phyloP scores from a whole-genome alignment of 169 alveolate species.

The Cryptosporidium sp. region DNA sequence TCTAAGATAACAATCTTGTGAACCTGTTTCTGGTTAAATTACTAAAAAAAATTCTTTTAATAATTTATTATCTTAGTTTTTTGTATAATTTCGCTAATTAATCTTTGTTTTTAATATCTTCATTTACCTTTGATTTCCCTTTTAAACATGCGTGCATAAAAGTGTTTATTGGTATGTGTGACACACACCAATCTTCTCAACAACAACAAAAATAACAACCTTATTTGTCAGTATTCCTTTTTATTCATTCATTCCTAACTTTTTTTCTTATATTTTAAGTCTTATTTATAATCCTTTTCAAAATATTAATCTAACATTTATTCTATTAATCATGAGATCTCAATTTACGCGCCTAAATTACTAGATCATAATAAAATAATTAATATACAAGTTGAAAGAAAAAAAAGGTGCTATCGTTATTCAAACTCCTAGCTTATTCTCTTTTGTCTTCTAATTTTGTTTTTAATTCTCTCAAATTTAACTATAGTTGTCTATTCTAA shows the following conservation, averaged over 20 bases:
- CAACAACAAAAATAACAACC: not conserved
- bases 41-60: too few relatives aligned
- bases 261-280: not conserved
- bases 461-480: not conserved
- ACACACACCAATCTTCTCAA: conserved; percentile 5
- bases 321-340: conserved; percentile 11
- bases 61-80: not conserved
- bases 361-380: conserved; percentile 3
- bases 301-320: not conserved
- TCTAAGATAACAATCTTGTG: not conserved
- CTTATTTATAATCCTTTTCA: not conserved
- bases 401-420: too few relatives aligned
- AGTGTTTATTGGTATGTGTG: not conserved
- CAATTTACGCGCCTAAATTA: conserved; percentile 19
- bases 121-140: not conserved
- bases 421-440: not conserved
- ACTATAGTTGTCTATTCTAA: too few relatives aligned
- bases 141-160: conserved; percentile 4
- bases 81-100: not conserved
- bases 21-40: not conserved
- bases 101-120: not conserved
- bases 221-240: not conserved
- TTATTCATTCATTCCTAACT: not conserved
- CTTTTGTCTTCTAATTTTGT: too few relatives aligned
- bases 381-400: too few relatives aligned